Evolutionary conservation across 2,329 filamentous ascomycete species (phyloP).

Genomic region (Rachicladosporium sp.): DNA sequence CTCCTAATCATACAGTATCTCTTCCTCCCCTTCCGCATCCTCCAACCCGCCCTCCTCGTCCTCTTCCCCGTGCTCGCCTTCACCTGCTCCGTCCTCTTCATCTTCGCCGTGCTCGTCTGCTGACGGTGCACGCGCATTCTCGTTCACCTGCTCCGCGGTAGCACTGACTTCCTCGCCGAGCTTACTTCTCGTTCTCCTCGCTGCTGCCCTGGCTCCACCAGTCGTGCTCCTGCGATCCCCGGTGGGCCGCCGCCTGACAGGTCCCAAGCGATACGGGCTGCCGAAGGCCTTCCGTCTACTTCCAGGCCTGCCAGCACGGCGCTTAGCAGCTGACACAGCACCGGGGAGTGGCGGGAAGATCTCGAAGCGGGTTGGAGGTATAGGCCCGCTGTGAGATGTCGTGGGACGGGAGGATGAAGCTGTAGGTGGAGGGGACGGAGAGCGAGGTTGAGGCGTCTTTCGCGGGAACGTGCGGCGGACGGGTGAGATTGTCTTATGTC

Average conservation of each 20-base stretch:
- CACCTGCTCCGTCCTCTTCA: slow-evolving; percentile 15
- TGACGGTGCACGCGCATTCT: not conserved
- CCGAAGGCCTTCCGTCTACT: slow-evolving; percentile 15
- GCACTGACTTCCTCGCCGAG: slow-evolving; percentile 26
- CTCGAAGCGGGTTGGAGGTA: slow-evolving; percentile 62
- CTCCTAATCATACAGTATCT: slow-evolving; percentile 11
- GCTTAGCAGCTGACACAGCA: slow-evolving; percentile 19
- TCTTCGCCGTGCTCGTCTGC: slow-evolving; percentile 20
- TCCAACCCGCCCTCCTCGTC: slow-evolving; percentile 14
- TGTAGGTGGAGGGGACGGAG: slow-evolving; percentile 6
- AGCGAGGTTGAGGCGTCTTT: slow-evolving; percentile 17
- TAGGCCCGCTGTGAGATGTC: slow-evolving; percentile 25
- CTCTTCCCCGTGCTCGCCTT: slow-evolving; percentile 17
- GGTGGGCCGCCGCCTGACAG: slow-evolving; percentile 6
- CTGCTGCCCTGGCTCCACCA: slow-evolving; percentile 5
- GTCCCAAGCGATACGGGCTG: slow-evolving; percentile 10
- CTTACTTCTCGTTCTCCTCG: slow-evolving; percentile 31
- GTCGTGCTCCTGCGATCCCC: slow-evolving; percentile 1
- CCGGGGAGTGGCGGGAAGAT: slow-evolving; percentile 60
- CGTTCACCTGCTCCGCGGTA: slow-evolving; percentile 16
- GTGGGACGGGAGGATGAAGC: slow-evolving; percentile 12
- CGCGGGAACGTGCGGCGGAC: slow-evolving; percentile 18
- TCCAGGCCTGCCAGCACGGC: slow-evolving; percentile 20
- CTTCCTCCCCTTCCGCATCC: slow-evolving; percentile 12
- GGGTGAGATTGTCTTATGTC: slow-evolving; percentile 11